phyloP scores from a whole-genome alignment of 1,284 basidiomycete species.

The Ustilago curta region DNA sequence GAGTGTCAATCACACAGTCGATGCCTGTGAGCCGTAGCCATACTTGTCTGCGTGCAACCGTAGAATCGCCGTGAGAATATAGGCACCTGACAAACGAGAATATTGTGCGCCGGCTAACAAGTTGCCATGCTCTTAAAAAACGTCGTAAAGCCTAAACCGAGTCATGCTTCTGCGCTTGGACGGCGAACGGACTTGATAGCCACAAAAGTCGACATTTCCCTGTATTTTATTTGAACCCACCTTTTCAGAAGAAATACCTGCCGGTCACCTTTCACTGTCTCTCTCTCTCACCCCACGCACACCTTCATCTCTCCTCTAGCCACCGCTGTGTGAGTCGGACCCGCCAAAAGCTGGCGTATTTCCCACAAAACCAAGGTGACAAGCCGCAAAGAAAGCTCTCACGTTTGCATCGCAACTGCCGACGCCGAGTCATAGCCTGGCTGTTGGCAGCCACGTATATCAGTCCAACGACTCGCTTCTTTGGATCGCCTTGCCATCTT shows the following conservation, averaged over 20 bases:
- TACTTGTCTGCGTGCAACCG: no score
- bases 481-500: background rate
- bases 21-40: no score
- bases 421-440: background rate
- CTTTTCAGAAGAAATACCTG: constrained; percentile 1
- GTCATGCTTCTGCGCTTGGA: background rate
- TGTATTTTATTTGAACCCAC: no score
- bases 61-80: no score
- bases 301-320: background rate
- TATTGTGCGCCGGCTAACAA: no score
- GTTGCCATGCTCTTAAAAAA: no score
- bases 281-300: background rate
- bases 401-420: background rate
- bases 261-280: background rate
- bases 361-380: background rate
- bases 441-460: background rate
- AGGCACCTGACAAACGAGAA: no score
- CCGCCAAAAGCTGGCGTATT: background rate
- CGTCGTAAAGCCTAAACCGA: constrained; percentile 7
- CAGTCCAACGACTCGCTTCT: background rate
- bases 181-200: background rate
- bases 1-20: no score
- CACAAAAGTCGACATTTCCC: background rate
- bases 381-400: background rate
- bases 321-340: background rate